phyloP scores from a whole-genome alignment of 2,329 filamentous ascomycete species.

The Phyllachora maydis region DNA sequence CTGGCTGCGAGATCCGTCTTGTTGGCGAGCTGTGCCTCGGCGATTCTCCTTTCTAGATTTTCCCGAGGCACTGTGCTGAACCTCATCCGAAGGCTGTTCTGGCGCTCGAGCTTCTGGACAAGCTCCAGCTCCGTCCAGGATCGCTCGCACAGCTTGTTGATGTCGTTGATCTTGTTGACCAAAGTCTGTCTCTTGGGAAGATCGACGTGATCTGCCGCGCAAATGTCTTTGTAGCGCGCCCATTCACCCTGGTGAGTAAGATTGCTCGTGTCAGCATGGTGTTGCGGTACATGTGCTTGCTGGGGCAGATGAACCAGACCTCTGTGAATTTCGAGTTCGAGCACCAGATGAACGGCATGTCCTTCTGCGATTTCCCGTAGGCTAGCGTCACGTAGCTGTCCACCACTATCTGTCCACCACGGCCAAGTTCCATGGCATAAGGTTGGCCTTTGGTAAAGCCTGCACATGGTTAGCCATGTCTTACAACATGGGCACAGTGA shows the following conservation, averaged over 20 bases:
- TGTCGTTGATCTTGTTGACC: slow-evolving; percentile 53
- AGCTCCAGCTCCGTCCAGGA: slow-evolving; percentile 71
- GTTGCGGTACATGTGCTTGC: neutral
- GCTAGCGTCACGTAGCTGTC: slow-evolving; percentile 69
- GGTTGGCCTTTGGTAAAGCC: slow-evolving; percentile 61
- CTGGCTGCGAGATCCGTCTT: slow-evolving; percentile 35
- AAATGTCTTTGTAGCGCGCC: slow-evolving; percentile 57
- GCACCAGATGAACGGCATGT: slow-evolving; percentile 79
- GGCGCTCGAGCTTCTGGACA: slow-evolving; percentile 54
- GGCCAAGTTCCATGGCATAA: slow-evolving; percentile 59
- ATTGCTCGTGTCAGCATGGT: slow-evolving; percentile 10
- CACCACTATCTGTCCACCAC: slow-evolving; percentile 60
- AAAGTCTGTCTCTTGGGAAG: slow-evolving; percentile 55
- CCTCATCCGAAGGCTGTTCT: slow-evolving; percentile 44
- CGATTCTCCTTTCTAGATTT: slow-evolving; percentile 41
- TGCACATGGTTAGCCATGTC: too few relatives aligned
- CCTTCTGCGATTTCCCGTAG: slow-evolving; percentile 64
- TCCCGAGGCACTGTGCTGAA: slow-evolving; percentile 48
- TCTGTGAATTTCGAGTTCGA: slow-evolving; percentile 77
- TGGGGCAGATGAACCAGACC: slow-evolving; percentile 22
- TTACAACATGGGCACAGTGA: neutral
- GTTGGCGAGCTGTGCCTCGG: slow-evolving; percentile 41
- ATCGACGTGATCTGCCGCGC: slow-evolving; percentile 49
- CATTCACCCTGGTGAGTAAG: slow-evolving; percentile 43
- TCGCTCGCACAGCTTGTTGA: slow-evolving; percentile 61